Conservation (phyloP, 768 basidiomycete genomes). For the Termitomyces sp. region DNA sequence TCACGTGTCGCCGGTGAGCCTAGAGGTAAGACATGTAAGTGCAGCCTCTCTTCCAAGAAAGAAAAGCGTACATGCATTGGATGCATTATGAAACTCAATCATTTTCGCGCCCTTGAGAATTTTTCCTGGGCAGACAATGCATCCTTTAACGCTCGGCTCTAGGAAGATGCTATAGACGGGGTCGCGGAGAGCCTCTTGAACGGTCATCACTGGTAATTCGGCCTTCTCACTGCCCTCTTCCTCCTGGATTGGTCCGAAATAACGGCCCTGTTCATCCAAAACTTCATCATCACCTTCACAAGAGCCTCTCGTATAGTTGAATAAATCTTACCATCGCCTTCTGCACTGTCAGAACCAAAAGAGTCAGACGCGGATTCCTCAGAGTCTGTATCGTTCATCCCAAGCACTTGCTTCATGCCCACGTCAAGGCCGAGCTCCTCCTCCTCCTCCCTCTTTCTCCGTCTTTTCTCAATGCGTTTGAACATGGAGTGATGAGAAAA, state of each 20-base stretch:
- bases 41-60: constrained; percentile 1
- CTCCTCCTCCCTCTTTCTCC: constrained; percentile 54
- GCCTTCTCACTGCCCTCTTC: constrained; percentile 20
- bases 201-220: constrained; percentile 42
- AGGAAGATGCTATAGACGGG: constrained; percentile 58
- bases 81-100: constrained; percentile 51
- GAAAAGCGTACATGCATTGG: constrained; percentile 51
- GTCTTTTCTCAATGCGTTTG: constrained; percentile 71
- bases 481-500: constrained; percentile 44
- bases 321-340: constrained; percentile 21
- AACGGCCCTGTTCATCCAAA: constrained; percentile 11
- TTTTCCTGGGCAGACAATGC: constrained; percentile 70
- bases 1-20: constrained; percentile 62
- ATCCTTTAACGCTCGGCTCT: constrained; percentile 51
- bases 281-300: constrained; percentile 18
- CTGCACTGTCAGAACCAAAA: constrained; percentile 25
- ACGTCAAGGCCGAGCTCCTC: constrained; percentile 55
- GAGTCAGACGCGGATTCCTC: constrained; percentile 61
- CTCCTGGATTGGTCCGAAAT: constrained; percentile 19
- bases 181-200: constrained; percentile 55
- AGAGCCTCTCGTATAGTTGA: no score
- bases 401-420: constrained; percentile 49
- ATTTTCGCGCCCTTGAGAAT: constrained; percentile 55
- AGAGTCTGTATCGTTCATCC: constrained; percentile 70
- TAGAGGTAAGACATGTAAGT: constrained; percentile 22